Percentiles rank a stretch among this genome's conserved stretches.
Conservation (phyloP, 2,329 filamentous ascomycete species). For the Rugonectria rugulosa region DNA sequence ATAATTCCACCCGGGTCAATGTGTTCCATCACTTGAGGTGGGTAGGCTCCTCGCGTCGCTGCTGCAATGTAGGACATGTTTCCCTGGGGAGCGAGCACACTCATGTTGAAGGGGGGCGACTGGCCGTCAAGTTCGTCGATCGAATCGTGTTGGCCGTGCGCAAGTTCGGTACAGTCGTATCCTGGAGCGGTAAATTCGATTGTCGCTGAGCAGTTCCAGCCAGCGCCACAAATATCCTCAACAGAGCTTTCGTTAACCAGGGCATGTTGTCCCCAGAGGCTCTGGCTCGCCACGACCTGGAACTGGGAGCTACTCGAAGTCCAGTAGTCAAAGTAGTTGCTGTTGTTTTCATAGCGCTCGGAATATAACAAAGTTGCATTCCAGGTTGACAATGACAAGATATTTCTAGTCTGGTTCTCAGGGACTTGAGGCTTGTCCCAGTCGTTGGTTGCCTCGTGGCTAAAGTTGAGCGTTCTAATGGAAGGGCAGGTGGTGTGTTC, state of each 20-base stretch:
- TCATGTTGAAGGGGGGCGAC: constrained; percentile 30
- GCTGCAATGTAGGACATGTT: constrained; percentile 29
- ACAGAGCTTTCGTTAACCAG: constrained; percentile 24
- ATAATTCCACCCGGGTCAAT: constrained; percentile 21
- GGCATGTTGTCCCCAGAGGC: constrained; percentile 26
- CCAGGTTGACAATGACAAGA: background rate
- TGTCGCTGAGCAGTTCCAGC: constrained; percentile 35
- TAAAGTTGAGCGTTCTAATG: background rate
- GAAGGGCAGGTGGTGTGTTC: background rate
- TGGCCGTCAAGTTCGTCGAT: constrained; percentile 28
- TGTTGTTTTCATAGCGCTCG: background rate
- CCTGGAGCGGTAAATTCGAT: constrained; percentile 32
- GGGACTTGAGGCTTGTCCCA: background rate
- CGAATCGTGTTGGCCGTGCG: constrained; percentile 10
- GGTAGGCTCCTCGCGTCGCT: constrained; percentile 28
- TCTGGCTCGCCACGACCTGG: constrained; percentile 22
- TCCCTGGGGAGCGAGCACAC: constrained; percentile 25
- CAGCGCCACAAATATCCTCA: constrained; percentile 30
- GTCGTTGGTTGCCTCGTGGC: background rate
- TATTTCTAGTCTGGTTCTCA: background rate
- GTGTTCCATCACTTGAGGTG: constrained; percentile 20
- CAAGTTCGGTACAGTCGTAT: constrained; percentile 30
- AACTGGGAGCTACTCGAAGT: constrained; percentile 27
- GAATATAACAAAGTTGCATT: background rate
- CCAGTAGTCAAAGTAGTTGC: constrained; percentile 30